Percentiles rank a stretch among this genome's conserved stretches.
Evolutionary conservation across 75 land plant genomes (phyloP).

Genomic region (Cupressus sempervirens): DNA sequence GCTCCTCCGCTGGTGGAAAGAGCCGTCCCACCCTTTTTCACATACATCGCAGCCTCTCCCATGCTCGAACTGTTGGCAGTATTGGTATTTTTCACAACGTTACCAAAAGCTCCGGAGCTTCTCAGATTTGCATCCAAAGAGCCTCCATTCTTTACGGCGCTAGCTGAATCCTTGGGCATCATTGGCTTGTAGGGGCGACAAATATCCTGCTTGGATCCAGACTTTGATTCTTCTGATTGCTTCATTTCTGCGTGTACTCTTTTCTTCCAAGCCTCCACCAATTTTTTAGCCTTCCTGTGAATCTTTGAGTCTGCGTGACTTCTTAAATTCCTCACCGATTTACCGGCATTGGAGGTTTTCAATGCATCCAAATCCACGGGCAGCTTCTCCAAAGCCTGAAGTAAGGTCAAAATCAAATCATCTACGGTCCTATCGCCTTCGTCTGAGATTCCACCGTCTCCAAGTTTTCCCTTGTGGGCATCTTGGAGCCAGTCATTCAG

Average conservation of each 20-base stretch:
- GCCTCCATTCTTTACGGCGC: conserved; percentile 16
- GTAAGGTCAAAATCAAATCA: conserved; percentile 32
- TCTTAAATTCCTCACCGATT: conserved; percentile 33
- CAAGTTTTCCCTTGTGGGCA: conserved; percentile 47
- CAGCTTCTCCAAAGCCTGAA: conserved; percentile 38
- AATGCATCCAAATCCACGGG: conserved; percentile 47
- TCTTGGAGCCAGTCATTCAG: conserved; percentile 53
- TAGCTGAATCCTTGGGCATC: conserved; percentile 17
- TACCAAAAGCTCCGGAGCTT: conserved; percentile 24
- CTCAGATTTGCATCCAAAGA: conserved; percentile 19
- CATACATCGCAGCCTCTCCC: conserved; percentile 13
- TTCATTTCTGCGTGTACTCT: conserved; percentile 48
- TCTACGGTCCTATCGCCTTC: conserved; percentile 36
- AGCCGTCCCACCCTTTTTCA: conserved; percentile 17
- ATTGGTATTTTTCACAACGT: conserved; percentile 10
- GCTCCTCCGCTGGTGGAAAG: conserved; percentile 17
- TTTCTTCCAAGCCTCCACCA: conserved; percentile 45
- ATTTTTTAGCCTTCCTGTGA: conserved; percentile 41
- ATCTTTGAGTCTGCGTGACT: conserved; percentile 33
- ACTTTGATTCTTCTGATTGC: conserved; percentile 30
- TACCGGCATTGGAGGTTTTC: conserved; percentile 39
- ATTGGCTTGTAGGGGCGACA: conserved; percentile 23
- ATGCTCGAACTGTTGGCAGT: conserved; percentile 5
- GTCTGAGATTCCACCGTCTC: conserved; percentile 33
- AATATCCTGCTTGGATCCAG: conserved; percentile 14